A percentile compares a stretch with the other conserved stretches of the same genome.
These are phyloP conservation scores for Endocarpon pusillum DNA, from an alignment of 495 filamentous ascomycete genomes.

Conservation along the genomic window DNA sequence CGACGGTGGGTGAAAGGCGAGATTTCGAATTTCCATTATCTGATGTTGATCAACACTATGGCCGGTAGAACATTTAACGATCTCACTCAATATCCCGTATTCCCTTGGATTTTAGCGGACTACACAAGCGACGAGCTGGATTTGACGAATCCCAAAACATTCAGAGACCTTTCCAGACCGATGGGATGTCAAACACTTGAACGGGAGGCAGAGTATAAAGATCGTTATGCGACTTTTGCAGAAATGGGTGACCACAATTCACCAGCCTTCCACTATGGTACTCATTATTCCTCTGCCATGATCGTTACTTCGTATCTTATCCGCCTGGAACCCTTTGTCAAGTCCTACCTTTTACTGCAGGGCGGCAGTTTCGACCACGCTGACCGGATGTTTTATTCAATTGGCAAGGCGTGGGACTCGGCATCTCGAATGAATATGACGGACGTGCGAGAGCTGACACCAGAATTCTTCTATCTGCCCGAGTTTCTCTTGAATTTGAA, in stretches of 20 bases:
- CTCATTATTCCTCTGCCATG: conserved; percentile 98
- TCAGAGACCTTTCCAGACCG: conserved; percentile 83
- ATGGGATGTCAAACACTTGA: conserved; percentile 83
- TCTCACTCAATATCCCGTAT: conserved; percentile 93
- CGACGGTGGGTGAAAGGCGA: conserved; percentile 85
- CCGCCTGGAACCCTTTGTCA: conserved; percentile 84
- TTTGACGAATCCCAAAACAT: conserved; percentile 62
- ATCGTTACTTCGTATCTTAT: conserved; percentile 95
- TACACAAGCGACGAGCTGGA: conserved; percentile 95
- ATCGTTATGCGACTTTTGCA: conserved; percentile 71
- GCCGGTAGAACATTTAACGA: conserved; percentile 96
- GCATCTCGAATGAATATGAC: conserved; percentile 79
- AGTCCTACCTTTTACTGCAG: conserved; percentile 92
- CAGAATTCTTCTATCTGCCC: conserved; percentile 92
- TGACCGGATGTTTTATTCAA: conserved; percentile 86
- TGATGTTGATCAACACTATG: conserved; percentile 97
- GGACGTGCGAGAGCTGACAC: conserved; percentile 84
- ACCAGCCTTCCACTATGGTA: conserved; percentile 90
- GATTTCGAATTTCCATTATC: conserved; percentile 94
- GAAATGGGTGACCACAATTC: conserved; percentile 71
- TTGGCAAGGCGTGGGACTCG: conserved; percentile 80
- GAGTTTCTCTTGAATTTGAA: conserved; percentile 89
- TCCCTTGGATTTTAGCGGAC: conserved; percentile 91
- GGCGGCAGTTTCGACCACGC: conserved; percentile 94
- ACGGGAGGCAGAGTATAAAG: conserved; percentile 59